These are phyloP conservation scores for Prunus salicina DNA, from an alignment of 306 rosid genomes.

Conservation along the genomic window DNA sequence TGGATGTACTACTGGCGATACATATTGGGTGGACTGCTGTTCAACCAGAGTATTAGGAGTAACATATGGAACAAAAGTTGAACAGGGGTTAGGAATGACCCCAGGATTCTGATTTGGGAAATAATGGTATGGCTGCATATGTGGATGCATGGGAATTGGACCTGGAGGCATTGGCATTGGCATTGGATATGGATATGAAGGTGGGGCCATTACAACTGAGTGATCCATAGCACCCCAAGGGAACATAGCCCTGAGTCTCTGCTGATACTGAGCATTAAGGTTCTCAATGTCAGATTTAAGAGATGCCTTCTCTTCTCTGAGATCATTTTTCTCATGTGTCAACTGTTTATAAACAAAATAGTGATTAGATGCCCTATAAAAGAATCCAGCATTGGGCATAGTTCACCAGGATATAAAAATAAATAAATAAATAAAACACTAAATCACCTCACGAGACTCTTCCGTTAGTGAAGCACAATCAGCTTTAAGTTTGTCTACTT, in stretches of 20 bases:
- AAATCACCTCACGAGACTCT: constrained; percentile 83
- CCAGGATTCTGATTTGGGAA: constrained; percentile 33
- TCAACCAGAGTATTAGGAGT: constrained; percentile 59
- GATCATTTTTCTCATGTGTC: constrained; percentile 45
- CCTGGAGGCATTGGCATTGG: constrained; percentile 44
- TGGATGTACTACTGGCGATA: constrained; percentile 51
- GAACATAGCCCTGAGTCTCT: constrained; percentile 25
- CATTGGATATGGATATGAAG: constrained; percentile 46
- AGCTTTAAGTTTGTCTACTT: constrained; percentile 69
- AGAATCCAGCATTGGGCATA: constrained; percentile 1
- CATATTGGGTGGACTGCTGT: constrained; percentile 55
- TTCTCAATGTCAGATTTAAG: constrained; percentile 42
- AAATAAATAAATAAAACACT: not conserved
- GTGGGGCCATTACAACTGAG: constrained; percentile 38
- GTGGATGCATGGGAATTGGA: constrained; percentile 42
- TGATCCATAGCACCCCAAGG: constrained; percentile 50
- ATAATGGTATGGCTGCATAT: constrained; percentile 41
- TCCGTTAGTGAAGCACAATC: constrained; percentile 57
- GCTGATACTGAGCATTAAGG: constrained; percentile 44
- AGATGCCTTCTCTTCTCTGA: constrained; percentile 46
- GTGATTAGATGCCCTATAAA: constrained; percentile 13
- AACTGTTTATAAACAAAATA: constrained; percentile 36
- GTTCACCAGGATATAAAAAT: constrained; percentile 4
- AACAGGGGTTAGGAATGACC: constrained; percentile 41
- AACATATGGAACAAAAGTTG: constrained; percentile 66